These are phyloP conservation scores for Cerioporus squamosus DNA, from an alignment of 1,284 basidiomycete species.

Conservation along the genomic window DNA sequence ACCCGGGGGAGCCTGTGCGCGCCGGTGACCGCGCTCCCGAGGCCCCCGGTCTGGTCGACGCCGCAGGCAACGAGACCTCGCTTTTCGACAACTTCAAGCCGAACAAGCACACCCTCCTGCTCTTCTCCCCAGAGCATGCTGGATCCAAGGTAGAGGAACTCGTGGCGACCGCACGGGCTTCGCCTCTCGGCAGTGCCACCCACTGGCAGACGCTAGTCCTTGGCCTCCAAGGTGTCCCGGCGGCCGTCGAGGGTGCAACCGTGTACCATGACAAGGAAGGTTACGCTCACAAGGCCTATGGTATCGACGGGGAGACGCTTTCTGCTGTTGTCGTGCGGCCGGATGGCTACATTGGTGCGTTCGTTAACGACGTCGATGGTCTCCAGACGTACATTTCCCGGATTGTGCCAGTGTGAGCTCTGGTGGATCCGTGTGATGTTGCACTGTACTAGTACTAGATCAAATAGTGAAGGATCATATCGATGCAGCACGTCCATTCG, in stretches of 20 bases:
- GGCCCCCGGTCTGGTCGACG: constrained; percentile 38
- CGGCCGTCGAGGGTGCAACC: not conserved
- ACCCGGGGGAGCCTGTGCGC: constrained; percentile 26
- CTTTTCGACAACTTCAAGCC: constrained; percentile 32
- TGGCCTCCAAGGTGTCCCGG: not conserved
- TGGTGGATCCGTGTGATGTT: no score
- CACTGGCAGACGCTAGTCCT: constrained; percentile 20
- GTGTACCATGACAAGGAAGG: constrained; percentile 23
- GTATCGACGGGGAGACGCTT: constrained; percentile 9
- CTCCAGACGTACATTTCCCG: constrained; percentile 23
- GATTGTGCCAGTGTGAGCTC: no score
- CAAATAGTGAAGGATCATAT: no score
- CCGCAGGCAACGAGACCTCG: constrained; percentile 12
- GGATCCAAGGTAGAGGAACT: not conserved
- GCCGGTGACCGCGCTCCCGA: constrained; percentile 53
- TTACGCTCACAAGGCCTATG: constrained; percentile 24
- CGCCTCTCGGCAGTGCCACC: not conserved
- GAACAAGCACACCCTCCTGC: constrained; percentile 31
- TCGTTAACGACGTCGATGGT: constrained; percentile 18
- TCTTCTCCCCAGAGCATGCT: constrained; percentile 20
- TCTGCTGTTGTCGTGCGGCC: constrained; percentile 28
- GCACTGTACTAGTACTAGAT: no score
- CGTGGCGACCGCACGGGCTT: not conserved
- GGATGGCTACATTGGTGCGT: constrained; percentile 31
- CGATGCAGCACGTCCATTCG: no score